phyloP scores from a whole-genome alignment of 306 rosid species.

The Oxytropis ochrocephala region DNA sequence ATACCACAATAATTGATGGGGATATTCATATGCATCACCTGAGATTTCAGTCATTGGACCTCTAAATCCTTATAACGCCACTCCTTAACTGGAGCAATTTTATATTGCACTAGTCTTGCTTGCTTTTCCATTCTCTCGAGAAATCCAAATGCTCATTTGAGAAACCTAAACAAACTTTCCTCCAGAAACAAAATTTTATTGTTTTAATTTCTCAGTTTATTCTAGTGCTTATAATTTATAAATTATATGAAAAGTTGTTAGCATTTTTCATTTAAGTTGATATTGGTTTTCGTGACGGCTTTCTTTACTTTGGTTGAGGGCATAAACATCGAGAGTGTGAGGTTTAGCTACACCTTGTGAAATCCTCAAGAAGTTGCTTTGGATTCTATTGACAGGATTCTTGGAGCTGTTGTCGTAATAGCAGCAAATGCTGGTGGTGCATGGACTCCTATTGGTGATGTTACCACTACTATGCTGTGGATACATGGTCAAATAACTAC shows the following conservation, averaged over 20 bases:
- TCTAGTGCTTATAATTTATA: neutral
- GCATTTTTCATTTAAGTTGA: neutral
- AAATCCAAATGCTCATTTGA: neutral
- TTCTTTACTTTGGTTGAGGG: neutral
- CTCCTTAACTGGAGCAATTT: neutral
- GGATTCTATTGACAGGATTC: constrained; percentile 60
- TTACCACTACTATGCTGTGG: constrained; percentile 97
- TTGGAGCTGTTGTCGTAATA: constrained; percentile 93
- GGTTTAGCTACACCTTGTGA: constrained; percentile 6
- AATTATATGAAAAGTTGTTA: neutral
- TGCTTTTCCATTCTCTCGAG: neutral
- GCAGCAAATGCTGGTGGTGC: constrained; percentile 99
- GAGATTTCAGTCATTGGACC: neutral
- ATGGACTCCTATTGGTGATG: constrained; percentile 98
- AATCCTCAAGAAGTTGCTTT: constrained; percentile 14
- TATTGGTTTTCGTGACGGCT: neutral
- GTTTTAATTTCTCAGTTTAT: neutral
- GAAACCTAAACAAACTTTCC: neutral
- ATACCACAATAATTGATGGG: neutral
- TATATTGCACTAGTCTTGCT: neutral
- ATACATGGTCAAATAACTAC: constrained; percentile 94
- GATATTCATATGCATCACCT: neutral
- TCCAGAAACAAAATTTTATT: neutral
- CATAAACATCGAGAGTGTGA: neutral
- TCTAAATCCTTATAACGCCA: neutral